These are phyloP conservation scores for Hyaloperonospora brassicae DNA, from an alignment of 352 stramenopile species.

Conservation along the genomic window DNA sequence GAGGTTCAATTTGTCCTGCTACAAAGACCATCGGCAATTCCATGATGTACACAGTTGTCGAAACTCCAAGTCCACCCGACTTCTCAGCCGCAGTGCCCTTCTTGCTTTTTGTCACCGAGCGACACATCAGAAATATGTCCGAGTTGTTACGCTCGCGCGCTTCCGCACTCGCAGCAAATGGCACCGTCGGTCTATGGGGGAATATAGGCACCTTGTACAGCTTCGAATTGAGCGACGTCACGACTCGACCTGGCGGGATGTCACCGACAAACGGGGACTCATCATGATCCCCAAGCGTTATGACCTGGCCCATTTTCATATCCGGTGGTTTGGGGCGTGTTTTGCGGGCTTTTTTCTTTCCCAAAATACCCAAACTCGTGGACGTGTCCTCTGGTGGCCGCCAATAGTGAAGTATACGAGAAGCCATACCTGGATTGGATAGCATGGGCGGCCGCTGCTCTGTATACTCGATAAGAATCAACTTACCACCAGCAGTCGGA, in stretches of 20 bases:
- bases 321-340: slow-evolving; percentile 57
- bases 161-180: slow-evolving; percentile 37
- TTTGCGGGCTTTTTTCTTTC: slow-evolving; percentile 75
- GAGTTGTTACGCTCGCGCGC: slow-evolving; percentile 34
- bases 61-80: slow-evolving; percentile 26
- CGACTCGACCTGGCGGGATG: slow-evolving; percentile 60
- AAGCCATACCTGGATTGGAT: slow-evolving; percentile 73
- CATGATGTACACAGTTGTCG: slow-evolving; percentile 67
- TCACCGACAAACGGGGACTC: slow-evolving; percentile 79
- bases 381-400: slow-evolving; percentile 49
- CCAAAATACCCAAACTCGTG: slow-evolving; percentile 32
- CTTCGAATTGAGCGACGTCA: slow-evolving; percentile 78
- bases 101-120: slow-evolving; percentile 66
- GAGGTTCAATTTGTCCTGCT: slow-evolving; percentile 70
- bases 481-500: slow-evolving; percentile 59
- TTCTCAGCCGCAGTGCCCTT: slow-evolving; percentile 30
- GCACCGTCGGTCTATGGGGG: slow-evolving; percentile 46
- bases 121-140: slow-evolving; percentile 68
- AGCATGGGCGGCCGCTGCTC: slow-evolving; percentile 78
- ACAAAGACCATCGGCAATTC: slow-evolving; percentile 71
- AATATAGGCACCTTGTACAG: slow-evolving; percentile 82
- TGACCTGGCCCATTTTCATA: slow-evolving; percentile 77
- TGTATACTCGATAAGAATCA: slow-evolving; percentile 81
- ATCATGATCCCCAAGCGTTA: slow-evolving; percentile 70
- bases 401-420: slow-evolving; percentile 82